Conservation (phyloP, 306 rosid genomes). For the Sophora flavescens region DNA sequence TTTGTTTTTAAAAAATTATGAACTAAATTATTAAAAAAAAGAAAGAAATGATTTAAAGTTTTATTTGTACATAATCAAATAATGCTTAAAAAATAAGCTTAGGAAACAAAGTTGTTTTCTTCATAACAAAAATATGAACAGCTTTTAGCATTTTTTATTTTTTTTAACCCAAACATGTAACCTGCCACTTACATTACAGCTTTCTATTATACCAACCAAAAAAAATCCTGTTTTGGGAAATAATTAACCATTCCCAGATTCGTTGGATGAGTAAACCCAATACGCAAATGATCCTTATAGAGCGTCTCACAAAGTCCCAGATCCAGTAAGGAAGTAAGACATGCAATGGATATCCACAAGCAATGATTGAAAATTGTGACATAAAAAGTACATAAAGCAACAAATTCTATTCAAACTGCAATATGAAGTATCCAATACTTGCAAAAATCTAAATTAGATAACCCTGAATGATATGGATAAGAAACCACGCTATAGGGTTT, state of each 20-base stretch:
- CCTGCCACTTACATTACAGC: background rate
- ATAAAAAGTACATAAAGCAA: background rate
- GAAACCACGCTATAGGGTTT: slow-evolving; percentile 17
- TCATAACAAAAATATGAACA: background rate
- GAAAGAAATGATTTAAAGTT: no score
- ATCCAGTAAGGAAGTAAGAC: slow-evolving; percentile 64
- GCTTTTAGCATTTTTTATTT: background rate
- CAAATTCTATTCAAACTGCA: slow-evolving; percentile 29
- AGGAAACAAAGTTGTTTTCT: background rate
- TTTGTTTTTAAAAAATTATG: no score
- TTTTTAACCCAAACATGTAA: background rate
- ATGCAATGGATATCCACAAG: slow-evolving; percentile 60
- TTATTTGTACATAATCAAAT: background rate
- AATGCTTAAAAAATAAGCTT: background rate
- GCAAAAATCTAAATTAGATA: background rate
- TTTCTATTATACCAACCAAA: background rate
- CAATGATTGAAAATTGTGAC: slow-evolving; percentile 5
- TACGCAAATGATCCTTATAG: slow-evolving; percentile 36
- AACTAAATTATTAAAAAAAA: no score
- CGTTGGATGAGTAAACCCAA: slow-evolving; percentile 15
- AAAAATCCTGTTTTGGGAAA: no score
- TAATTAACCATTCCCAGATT: no score
- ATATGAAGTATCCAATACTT: background rate
- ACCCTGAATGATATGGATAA: background rate
- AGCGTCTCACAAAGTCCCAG: slow-evolving; percentile 56